A percentile compares a stretch with the other conserved stretches of the same genome.
phyloP scores from a whole-genome alignment of 208 protist species.

The Porcisia deanei region DNA sequence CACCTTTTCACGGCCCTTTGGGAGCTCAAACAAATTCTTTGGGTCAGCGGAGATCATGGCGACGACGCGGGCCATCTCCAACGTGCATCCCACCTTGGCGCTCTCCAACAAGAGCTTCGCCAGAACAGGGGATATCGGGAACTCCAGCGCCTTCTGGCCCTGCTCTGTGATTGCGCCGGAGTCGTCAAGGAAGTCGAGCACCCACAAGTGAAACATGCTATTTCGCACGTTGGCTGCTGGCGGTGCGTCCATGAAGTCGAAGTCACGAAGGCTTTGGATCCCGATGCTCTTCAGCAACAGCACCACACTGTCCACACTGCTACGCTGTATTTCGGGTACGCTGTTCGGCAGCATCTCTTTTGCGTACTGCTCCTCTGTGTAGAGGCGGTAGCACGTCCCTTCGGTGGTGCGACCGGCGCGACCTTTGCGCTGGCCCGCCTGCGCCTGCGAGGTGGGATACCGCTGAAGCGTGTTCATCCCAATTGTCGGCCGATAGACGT shows the following conservation, averaged over 20 bases:
- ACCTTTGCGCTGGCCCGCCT: conserved; percentile 97
- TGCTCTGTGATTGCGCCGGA: conserved; percentile 94
- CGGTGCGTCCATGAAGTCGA: conserved; percentile 99
- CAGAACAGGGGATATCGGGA: conserved; percentile 97
- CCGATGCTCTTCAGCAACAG: conserved; percentile 97
- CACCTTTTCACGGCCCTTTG: conserved; percentile 78
- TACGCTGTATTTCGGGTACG: conserved; percentile 98
- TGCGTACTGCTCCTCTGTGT: conserved; percentile 96
- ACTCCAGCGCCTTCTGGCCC: conserved; percentile 97
- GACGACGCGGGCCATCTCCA: conserved; percentile 95
- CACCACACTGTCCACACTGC: conserved; percentile 95
- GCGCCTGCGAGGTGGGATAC: conserved; percentile 96
- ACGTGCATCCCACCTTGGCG: conserved; percentile 74
- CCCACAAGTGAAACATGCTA: conserved; percentile 98
- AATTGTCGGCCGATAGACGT: conserved; percentile 97
- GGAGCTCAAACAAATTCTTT: conserved; percentile 96
- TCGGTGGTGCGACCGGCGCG: conserved; percentile 97
- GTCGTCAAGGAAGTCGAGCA: conserved; percentile 98
- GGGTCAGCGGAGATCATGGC: conserved; percentile 96
- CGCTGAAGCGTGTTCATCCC: conserved; percentile 97
- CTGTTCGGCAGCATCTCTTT: conserved; percentile 95
- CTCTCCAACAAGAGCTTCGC: conserved; percentile 96
- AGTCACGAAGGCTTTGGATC: conserved; percentile 94
- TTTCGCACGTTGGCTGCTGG: conserved; percentile 94
- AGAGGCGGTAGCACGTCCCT: conserved; percentile 96